Percentiles rank a stretch among this genome's conserved stretches.
phyloP scores from a whole-genome alignment of 495 filamentous ascomycete species.

The Podospora anserina region DNA sequence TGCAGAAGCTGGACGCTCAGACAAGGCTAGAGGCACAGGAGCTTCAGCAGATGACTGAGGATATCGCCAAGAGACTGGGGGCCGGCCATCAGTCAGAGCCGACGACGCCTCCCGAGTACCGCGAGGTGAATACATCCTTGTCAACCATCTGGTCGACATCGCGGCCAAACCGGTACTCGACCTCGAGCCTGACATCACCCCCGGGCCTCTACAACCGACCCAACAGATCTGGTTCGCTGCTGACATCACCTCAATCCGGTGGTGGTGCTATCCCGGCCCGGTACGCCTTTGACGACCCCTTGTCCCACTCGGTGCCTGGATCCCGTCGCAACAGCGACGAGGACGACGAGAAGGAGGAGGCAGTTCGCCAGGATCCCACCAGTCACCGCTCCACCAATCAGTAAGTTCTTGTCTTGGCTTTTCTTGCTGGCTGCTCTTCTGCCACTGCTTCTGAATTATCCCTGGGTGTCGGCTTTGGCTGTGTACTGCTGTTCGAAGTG shows the following conservation, averaged over 20 bases:
- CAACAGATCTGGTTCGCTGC: conserved; percentile 66
- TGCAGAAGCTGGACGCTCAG: conserved; percentile 79
- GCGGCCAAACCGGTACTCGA: conserved; percentile 77
- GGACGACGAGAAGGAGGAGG: conserved; percentile 67
- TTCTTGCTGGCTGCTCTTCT: background rate
- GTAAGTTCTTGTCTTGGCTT: conserved; percentile 48
- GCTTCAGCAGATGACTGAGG: conserved; percentile 74
- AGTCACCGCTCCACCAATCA: conserved; percentile 63
- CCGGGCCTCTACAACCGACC: conserved; percentile 72
- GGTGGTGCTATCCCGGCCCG: conserved; percentile 43
- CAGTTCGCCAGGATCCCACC: conserved; percentile 60
- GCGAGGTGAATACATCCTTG: conserved; percentile 56
- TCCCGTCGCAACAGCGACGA: conserved; percentile 82
- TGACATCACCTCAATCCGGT: conserved; percentile 58
- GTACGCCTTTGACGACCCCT: conserved; percentile 53
- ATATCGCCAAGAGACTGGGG: conserved; percentile 50
- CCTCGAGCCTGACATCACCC: conserved; percentile 75
- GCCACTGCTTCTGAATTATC: background rate
- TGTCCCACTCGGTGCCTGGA: conserved; percentile 81
- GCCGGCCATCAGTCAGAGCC: conserved; percentile 83
- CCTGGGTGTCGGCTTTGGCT: background rate
- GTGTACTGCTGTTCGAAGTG: background rate
- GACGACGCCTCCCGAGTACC: conserved; percentile 94
- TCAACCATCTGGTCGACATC: conserved; percentile 66
- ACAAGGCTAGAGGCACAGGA: conserved; percentile 76